Evolutionary conservation across 2,329 filamentous ascomycete genomes (phyloP).

Genomic region (Drechslerella coelobrocha): DNA sequence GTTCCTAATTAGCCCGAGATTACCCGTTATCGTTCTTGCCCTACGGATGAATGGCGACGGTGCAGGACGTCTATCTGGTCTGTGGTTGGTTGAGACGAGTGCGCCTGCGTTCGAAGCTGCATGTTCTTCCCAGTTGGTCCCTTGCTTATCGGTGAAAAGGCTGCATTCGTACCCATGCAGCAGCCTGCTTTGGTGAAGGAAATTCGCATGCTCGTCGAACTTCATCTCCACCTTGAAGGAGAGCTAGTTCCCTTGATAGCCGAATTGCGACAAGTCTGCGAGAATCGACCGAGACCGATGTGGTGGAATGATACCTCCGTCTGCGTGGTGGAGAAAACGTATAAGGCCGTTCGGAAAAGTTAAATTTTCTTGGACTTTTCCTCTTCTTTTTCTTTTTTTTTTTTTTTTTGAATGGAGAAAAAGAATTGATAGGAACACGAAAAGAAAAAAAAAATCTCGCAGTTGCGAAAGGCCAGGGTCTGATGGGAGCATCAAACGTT

Average conservation of each 20-base stretch:
- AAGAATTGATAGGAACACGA: no score
- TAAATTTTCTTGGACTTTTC: neutral
- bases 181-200: neutral
- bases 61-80: neutral
- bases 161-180: constrained; percentile 27
- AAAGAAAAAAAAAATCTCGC: no score
- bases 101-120: constrained; percentile 18
- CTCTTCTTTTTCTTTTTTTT: constrained; percentile 20
- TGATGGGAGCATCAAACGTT: constrained; percentile 16
- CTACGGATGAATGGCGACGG: constrained; percentile 41
- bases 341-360: no score
- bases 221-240: constrained; percentile 16
- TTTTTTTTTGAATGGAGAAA: no score
- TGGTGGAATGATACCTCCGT: no score
- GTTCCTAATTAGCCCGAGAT: constrained; percentile 31
- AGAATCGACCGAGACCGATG: constrained; percentile 23
- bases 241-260: constrained; percentile 24
- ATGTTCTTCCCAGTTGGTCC: constrained; percentile 26
- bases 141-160: constrained; percentile 49
- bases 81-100: neutral
- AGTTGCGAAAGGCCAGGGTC: constrained; percentile 9
- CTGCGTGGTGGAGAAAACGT: neutral
- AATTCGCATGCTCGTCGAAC: constrained; percentile 4
- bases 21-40: constrained; percentile 44
- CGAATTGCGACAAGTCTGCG: constrained; percentile 49